Conservation (phyloP, 1,284 basidiomycete genomes). For the Cryptococcus jaspeensis region DNA sequence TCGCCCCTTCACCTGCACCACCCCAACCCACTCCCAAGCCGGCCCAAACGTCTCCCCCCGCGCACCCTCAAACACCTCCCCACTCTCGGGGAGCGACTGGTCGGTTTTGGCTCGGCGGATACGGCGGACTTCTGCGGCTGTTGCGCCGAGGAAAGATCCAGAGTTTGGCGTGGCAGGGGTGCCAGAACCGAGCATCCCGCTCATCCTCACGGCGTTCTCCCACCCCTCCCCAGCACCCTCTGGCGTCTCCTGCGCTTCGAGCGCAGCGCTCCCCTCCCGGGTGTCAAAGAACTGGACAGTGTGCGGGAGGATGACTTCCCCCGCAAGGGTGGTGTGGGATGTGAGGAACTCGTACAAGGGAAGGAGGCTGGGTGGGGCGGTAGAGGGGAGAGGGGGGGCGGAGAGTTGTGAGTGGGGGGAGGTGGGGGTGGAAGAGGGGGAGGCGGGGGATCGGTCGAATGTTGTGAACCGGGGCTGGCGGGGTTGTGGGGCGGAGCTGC, state of each 20-base stretch:
- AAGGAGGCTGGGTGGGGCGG: background rate
- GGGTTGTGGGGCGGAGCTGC: background rate
- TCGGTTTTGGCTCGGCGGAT: background rate
- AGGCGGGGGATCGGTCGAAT: slow-evolving; percentile 2
- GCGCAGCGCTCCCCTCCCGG: background rate
- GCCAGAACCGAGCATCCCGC: background rate
- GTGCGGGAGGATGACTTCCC: slow-evolving; percentile 9
- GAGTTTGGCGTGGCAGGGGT: background rate
- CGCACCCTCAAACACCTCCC: background rate
- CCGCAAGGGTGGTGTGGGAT: background rate
- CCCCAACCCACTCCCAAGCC: slow-evolving; percentile 33
- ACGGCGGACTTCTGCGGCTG: background rate
- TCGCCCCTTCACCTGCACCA: slow-evolving; percentile 26
- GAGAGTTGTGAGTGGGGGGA: background rate
- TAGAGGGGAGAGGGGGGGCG: background rate
- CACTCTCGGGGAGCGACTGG: background rate
- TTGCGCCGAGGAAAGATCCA: background rate
- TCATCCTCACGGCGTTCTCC: background rate
- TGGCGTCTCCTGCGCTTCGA: background rate
- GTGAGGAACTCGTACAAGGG: slow-evolving; percentile 4
- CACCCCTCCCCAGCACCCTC: background rate
- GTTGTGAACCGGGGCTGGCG: slow-evolving; percentile 10
- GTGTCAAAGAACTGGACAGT: slow-evolving; percentile 15
- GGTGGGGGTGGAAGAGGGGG: background rate
- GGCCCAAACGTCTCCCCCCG: slow-evolving; percentile 6